Evolutionary conservation across 495 filamentous ascomycete genomes (phyloP).

Genomic region (Oidiodendron maius): DNA sequence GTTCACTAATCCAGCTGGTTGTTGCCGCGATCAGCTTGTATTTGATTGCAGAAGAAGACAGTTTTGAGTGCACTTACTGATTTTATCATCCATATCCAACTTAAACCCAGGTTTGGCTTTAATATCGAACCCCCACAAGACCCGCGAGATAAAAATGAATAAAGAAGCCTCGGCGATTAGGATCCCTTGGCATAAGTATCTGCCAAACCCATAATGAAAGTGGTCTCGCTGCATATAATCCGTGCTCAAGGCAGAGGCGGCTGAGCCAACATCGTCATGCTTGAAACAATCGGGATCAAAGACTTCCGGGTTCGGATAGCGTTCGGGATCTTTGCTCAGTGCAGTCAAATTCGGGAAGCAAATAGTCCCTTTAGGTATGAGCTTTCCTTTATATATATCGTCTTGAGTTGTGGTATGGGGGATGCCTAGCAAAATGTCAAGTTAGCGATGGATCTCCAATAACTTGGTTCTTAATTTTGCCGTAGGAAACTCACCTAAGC

Average conservation of each 20-base stretch:
- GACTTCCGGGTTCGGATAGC: not conserved
- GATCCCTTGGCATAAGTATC: not conserved
- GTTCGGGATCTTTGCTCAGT: not conserved
- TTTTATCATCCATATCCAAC: no score
- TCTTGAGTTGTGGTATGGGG: not conserved
- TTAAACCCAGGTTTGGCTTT: no score
- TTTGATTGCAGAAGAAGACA: no score
- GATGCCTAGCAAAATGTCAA: not conserved
- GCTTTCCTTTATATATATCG: not conserved
- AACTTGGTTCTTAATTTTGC: not conserved
- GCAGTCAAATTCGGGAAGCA: not conserved
- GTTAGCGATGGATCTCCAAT: no score
- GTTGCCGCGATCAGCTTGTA: no score
- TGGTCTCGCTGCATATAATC: not conserved
- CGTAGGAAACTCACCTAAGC: no score
- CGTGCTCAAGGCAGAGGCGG: not conserved
- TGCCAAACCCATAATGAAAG: not conserved
- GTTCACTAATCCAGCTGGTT: no score
- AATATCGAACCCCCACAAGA: not conserved
- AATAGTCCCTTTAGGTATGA: not conserved
- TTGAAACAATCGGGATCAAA: not conserved
- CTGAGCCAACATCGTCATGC: not conserved
- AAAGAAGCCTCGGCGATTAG: not conserved
- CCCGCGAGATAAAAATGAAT: not conserved
- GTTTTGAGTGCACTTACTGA: no score